Base-by-base conservation (phyloP, 768 basidiomycete species). In the Boletus reticuloceps region DNA sequence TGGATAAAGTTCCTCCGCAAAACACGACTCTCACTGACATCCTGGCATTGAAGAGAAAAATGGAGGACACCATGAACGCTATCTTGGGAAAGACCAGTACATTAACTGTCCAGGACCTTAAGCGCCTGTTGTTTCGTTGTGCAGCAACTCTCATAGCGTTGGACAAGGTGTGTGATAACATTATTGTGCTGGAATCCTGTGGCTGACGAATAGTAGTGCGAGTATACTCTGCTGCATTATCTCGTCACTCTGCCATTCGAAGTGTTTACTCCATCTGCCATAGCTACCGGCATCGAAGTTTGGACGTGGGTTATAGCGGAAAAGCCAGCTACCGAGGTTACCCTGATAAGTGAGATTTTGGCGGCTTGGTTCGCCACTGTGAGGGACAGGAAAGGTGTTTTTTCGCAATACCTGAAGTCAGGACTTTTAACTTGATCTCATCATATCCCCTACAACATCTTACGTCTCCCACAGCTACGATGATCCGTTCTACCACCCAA, bases 221-320 rank as follows among this genome's bases (percentile, higher is more conserved):
- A 98, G 55, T 81, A 89, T 64, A 89, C 89, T 22, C 76, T 98
- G 14, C 74, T 98, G 11, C 89, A 91, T 71, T 88, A 93, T 68
- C 76, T 98, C 25, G 94, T 98, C 9, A 78, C 81, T 34, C 71
- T 98, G 17, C 97, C 97, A 0, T 91, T 98, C 63, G 88, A 90
- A 53, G 86, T 91, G 4, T 92, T 92, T 58, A 94, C 90, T 1
- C 92, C 94, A 1, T 76, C 90, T 5, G 85, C 94, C 1, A 83
- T 98, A 53, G 81, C 91, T 16, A 83, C 91, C 2, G 95, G 92
- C 0, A 86, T 94, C 41, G 94, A 98, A 66, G 88, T 89, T 11
- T 98, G 97, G 97, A 93, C 89, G 4, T 98, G 95, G 95, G 80
- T 97, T 0, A 88, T 97, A 50, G 84, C 90, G 14, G 90, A 96